These are phyloP conservation scores for Candida saitoana DNA, from an alignment of 805 yeast species.

Conservation along the genomic window DNA sequence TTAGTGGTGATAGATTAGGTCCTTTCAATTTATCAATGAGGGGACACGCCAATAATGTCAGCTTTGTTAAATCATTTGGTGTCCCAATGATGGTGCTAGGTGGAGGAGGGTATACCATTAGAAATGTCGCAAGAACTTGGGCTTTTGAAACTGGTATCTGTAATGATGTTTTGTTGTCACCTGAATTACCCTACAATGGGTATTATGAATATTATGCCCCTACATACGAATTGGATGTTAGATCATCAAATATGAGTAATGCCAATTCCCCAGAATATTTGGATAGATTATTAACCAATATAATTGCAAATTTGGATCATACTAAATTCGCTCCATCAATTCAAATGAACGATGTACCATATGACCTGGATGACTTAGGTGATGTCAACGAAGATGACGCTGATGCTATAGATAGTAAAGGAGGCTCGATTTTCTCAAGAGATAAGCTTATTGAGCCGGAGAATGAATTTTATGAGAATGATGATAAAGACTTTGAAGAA, in stretches of 20 bases:
- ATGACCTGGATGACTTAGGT: constrained; percentile 76
- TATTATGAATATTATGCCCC: constrained; percentile 98
- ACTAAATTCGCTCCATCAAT: constrained; percentile 97
- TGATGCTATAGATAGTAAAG: constrained; percentile 79
- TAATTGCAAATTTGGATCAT: constrained; percentile 72
- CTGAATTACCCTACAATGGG: constrained; percentile 86
- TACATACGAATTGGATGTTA: constrained; percentile 88
- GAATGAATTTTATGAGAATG: constrained; percentile 74
- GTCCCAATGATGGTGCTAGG: constrained; percentile 93
- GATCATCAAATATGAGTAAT: constrained; percentile 94
- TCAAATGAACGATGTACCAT: constrained; percentile 84
- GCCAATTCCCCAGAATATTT: constrained; percentile 92
- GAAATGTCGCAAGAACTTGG: constrained; percentile 96
- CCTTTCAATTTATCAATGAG: constrained; percentile 89
- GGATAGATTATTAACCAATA: constrained; percentile 74
- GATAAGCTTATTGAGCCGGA: constrained; percentile 68
- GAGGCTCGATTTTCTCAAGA: constrained; percentile 83
- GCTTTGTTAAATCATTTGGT: constrained; percentile 77
- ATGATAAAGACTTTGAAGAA: constrained; percentile 44
- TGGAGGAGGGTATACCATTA: constrained; percentile 98
- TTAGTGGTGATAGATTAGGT: constrained; percentile 93
- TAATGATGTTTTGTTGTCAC: constrained; percentile 70
- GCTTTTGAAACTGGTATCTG: constrained; percentile 87
- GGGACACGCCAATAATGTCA: constrained; percentile 96
- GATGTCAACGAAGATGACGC: constrained; percentile 77